Evolutionary conservation across 257 asterid genomes (phyloP).

Genomic region (Nicotiana tomentosiformis): DNA sequence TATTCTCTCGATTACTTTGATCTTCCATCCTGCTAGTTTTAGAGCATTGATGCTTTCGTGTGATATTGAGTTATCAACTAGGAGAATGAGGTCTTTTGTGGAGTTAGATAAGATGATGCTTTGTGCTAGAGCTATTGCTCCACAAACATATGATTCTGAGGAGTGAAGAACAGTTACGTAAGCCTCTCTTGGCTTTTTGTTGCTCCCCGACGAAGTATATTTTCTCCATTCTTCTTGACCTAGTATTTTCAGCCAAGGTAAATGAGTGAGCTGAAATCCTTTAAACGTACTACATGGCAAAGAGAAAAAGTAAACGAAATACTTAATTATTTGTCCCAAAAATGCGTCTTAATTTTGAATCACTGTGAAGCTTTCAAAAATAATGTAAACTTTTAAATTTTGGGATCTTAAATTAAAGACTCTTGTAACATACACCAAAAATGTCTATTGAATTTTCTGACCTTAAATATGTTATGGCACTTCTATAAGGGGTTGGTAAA

Average conservation of each 20-base stretch:
- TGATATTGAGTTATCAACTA: conserved; percentile 28
- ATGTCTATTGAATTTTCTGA: no score
- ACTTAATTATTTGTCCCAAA: neutral
- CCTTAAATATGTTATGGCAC: no score
- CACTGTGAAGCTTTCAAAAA: no score
- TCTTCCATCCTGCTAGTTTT: conserved; percentile 35
- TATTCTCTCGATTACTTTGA: conserved; percentile 26
- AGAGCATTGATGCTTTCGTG: conserved; percentile 19
- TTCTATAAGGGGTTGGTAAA: no score
- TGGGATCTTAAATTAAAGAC: no score
- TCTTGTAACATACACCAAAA: no score
- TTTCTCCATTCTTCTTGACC: conserved; percentile 16
- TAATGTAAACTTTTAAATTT: no score
- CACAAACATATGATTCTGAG: conserved; percentile 40
- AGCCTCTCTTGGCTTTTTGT: conserved; percentile 28
- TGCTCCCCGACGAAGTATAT: neutral
- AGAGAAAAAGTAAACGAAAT: neutral
- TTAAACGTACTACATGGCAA: neutral
- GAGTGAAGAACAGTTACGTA: conserved; percentile 37
- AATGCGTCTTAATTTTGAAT: no score
- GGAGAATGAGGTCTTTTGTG: conserved; percentile 34
- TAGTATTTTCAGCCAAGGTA: conserved; percentile 2
- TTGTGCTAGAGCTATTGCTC: conserved; percentile 40
- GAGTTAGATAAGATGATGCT: conserved; percentile 28
- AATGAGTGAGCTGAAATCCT: neutral